Conservation (phyloP, 768 basidiomycete genomes). For the Lactarius akahatsu region DNA sequence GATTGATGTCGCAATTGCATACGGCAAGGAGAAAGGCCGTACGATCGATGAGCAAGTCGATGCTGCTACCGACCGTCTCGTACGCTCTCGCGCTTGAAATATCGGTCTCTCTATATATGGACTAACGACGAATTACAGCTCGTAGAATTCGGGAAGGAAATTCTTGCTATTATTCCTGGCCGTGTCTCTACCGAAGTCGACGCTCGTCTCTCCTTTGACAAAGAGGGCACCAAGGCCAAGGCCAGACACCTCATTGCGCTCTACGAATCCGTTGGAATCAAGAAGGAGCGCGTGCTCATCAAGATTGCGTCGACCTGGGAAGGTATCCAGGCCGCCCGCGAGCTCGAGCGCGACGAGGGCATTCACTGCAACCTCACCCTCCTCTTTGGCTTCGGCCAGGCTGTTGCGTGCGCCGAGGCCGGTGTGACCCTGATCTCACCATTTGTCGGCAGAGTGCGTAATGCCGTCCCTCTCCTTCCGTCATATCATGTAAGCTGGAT, state of each 20-base stretch:
- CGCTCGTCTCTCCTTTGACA: slow-evolving; percentile 96
- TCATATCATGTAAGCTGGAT: slow-evolving; percentile 24
- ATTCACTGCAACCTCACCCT: slow-evolving; percentile 99
- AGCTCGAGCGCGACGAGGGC: slow-evolving; percentile 86
- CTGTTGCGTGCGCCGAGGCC: slow-evolving; percentile 98
- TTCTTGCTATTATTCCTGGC: slow-evolving; percentile 92
- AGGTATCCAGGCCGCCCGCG: slow-evolving; percentile 97
- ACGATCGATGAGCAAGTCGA: slow-evolving; percentile 72
- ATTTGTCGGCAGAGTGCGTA: slow-evolving; percentile 92
- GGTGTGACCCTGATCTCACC: slow-evolving; percentile 98
- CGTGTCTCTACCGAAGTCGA: slow-evolving; percentile 99
- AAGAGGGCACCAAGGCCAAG: slow-evolving; percentile 88
- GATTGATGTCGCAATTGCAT: slow-evolving; percentile 70
- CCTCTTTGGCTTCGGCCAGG: slow-evolving; percentile 97
- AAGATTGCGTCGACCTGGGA: slow-evolving; percentile 99
- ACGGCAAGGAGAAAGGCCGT: slow-evolving; percentile 80
- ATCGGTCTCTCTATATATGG: slow-evolving; percentile 2
- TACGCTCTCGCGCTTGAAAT: slow-evolving; percentile 40
- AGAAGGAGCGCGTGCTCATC: slow-evolving; percentile 93
- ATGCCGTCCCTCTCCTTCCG: neutral
- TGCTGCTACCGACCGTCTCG: slow-evolving; percentile 85
- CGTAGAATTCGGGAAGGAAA: slow-evolving; percentile 96
- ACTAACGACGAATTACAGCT: slow-evolving; percentile 51
- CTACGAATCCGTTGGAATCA: slow-evolving; percentile 91
- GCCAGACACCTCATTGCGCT: slow-evolving; percentile 88